Base-by-base conservation (phyloP, 1,284 basidiomycete species). In the Fomes fomentarius region DNA sequence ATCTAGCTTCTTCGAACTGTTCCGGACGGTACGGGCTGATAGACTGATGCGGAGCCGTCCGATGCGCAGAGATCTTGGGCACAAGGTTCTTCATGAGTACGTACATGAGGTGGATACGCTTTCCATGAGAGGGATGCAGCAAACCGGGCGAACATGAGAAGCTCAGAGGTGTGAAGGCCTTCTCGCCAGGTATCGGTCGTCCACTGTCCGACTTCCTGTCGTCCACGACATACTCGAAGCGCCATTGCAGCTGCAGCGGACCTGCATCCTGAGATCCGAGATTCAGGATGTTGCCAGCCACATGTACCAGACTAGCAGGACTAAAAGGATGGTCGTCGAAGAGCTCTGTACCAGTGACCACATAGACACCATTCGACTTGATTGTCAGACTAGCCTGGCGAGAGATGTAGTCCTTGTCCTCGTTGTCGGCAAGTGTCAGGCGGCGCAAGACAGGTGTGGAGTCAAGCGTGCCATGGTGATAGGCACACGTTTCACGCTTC, bases 81-180 rank as follows among this genome's bases (percentile, higher is more conserved):
- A 75, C 74, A 40, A 90, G 73, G 52, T 76, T 82, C 73, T 91
- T 91, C 70, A 79, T 85, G 66, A 91, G 73, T 30, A 89, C 75
- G 28, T 89, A 83, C 69, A 91, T 79, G 41, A 92, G 68, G 35
- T 76, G 79, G 49, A 86, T 75, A n/a, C 54, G 61, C 66, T 83
- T 87, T 37, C 84, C 88, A 66, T 87, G 84, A 9, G 75, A 67
- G 2, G 81, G 79, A 57, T 84, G 80, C 26, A 92, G 74, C 12
- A 93, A 71, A 44, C 79, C 75, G 0, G 89, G 89, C 5, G 88
- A 84, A 63, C 90, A 92, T 14, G 81, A 79, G 68, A 92, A 91
- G 7, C 80, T 79, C 15, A 92, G 70, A 6, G 89, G 90, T 2
- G 83, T 87, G 50, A 92, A 65, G 2, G 74, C 76, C 72, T 87